Percentiles rank a stretch among this genome's conserved stretches.
Evolutionary conservation across 768 basidiomycete species (phyloP).

Genomic region (Lentinula aciculospora): DNA sequence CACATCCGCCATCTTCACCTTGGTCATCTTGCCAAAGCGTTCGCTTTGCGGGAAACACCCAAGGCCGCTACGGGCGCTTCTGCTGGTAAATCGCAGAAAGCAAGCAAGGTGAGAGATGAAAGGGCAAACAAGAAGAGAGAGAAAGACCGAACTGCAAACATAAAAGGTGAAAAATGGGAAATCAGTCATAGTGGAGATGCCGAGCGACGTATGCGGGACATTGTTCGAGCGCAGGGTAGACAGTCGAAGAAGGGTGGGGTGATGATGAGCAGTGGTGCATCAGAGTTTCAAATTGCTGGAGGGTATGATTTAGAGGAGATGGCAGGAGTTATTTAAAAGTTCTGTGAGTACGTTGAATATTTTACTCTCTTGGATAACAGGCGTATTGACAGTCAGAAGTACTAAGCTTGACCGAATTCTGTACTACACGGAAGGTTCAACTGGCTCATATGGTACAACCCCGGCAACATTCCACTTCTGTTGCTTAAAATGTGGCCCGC

Average conservation of each 20-base stretch:
- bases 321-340: constrained; percentile 22
- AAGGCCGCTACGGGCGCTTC: constrained; percentile 33
- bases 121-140: constrained; percentile 16
- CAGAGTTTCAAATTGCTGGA: constrained; percentile 77
- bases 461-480: too few species aligned
- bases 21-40: constrained; percentile 91
- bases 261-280: constrained; percentile 59
- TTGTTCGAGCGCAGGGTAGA: constrained; percentile 80
- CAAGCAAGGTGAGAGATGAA: constrained; percentile 13
- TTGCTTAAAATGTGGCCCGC: too few species aligned
- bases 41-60: constrained; percentile 86
- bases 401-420: too few species aligned
- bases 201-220: constrained; percentile 81
- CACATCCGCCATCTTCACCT: constrained; percentile 92
- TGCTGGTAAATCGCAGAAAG: constrained; percentile 13
- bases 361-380: too few species aligned
- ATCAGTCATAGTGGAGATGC: constrained; percentile 46
- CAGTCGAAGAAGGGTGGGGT: constrained; percentile 75
- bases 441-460: too few species aligned
- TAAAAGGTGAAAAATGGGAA: constrained; percentile 30
- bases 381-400: too few species aligned
- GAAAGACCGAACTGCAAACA: constrained; percentile 16
- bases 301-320: constrained; percentile 59
- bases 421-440: too few species aligned
- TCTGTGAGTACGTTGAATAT: too few species aligned